These are phyloP conservation scores for Penicillium sp. DNA, from an alignment of 2,329 filamentous ascomycete species.

Conservation along the genomic window DNA sequence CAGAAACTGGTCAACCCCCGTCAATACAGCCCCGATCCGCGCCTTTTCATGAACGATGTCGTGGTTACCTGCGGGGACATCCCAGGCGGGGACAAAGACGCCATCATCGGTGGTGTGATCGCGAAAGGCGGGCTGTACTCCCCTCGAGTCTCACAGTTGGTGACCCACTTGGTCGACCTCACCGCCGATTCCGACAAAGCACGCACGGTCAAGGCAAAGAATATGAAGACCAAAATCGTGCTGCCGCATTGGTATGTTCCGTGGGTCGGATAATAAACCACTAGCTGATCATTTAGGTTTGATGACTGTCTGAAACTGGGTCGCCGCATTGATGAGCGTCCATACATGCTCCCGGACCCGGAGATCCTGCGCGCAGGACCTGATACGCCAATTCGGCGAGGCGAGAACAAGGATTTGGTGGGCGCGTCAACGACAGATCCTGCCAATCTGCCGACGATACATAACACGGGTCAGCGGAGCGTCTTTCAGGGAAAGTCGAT, in stretches of 20 bases:
- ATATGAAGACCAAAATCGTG: constrained; percentile 76
- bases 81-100: constrained; percentile 83
- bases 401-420: constrained; percentile 62
- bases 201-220: constrained; percentile 61
- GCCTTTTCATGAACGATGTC: constrained; percentile 85
- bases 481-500: constrained; percentile 79
- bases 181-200: constrained; percentile 71
- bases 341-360: constrained; percentile 83
- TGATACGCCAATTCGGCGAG: constrained; percentile 59
- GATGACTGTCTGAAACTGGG: constrained; percentile 94
- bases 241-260: constrained; percentile 79
- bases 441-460: constrained; percentile 39
- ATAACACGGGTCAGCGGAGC: constrained; percentile 57
- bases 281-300: constrained; percentile 63
- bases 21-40: constrained; percentile 86
- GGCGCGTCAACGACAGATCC: constrained; percentile 65
- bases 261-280: neutral
- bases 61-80: constrained; percentile 81
- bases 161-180: constrained; percentile 87
- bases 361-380: constrained; percentile 69
- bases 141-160: constrained; percentile 68
- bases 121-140: constrained; percentile 86
- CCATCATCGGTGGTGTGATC: constrained; percentile 84
- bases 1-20: constrained; percentile 74
- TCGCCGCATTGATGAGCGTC: constrained; percentile 83